These are phyloP conservation scores for Kodamaea anthophila DNA, from an alignment of 1,139 yeast species.

Conservation along the genomic window DNA sequence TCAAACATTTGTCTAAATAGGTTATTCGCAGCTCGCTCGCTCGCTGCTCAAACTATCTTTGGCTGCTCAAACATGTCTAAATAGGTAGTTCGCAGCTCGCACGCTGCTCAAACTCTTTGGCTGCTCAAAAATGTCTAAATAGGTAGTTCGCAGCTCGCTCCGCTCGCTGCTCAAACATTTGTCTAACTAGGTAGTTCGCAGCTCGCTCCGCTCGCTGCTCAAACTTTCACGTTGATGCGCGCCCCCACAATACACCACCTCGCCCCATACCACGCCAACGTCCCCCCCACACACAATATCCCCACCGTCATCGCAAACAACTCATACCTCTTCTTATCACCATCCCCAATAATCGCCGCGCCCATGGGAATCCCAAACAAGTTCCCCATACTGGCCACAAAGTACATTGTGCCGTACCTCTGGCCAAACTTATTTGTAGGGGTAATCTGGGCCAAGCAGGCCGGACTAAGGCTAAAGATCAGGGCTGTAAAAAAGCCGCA, in stretches of 20 bases:
- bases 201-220: too few relatives aligned
- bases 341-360: conserved; percentile 35
- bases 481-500: conserved; percentile 27
- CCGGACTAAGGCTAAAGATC: conserved; percentile 34
- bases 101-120: too few relatives aligned
- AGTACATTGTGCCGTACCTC: conserved; percentile 35
- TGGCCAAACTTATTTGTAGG: conserved; percentile 36
- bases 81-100: too few relatives aligned
- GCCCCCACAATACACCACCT: conserved; percentile 30
- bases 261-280: conserved; percentile 27
- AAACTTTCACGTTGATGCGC: conserved; percentile 27
- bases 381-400: conserved; percentile 35
- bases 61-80: too few relatives aligned
- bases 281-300: conserved; percentile 22
- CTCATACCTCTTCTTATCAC: conserved; percentile 23
- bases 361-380: conserved; percentile 41
- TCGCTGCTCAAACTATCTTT: too few relatives aligned
- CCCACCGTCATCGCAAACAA: conserved; percentile 35
- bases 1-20: too few relatives aligned
- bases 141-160: too few relatives aligned
- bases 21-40: too few relatives aligned
- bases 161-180: too few relatives aligned
- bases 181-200: too few relatives aligned
- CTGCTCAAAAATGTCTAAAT: too few relatives aligned
- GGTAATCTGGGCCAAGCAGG: conserved; percentile 36